Percentiles rank a stretch among this genome's conserved stretches.
Conservation (phyloP, 2,329 filamentous ascomycete species). For the Calonectria multiphialidica region DNA sequence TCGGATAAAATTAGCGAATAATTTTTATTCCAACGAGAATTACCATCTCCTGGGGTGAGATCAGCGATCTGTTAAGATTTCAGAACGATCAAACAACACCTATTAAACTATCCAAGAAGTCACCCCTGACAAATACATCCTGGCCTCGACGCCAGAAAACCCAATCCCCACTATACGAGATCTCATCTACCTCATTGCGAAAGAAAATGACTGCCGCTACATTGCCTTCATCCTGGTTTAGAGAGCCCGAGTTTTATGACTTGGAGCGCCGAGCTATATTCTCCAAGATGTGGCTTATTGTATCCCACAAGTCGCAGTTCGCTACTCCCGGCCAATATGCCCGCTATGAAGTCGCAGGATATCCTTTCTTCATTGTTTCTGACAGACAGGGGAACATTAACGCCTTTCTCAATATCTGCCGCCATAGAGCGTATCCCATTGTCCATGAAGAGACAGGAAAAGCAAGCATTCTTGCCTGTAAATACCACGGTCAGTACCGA, state of each 20-base stretch:
- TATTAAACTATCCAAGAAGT: no score
- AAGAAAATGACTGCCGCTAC: neutral
- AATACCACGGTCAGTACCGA: slow-evolving; percentile 4
- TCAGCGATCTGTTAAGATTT: no score
- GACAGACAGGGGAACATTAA: slow-evolving; percentile 14
- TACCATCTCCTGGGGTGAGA: no score
- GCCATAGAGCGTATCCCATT: slow-evolving; percentile 12
- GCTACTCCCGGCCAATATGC: slow-evolving; percentile 13
- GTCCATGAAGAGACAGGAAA: slow-evolving; percentile 9
- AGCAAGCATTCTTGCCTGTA: slow-evolving; percentile 6
- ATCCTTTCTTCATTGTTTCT: slow-evolving; percentile 12
- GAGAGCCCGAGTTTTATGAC: slow-evolving; percentile 16
- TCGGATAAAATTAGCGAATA: no score
- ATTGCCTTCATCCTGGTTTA: slow-evolving; percentile 13
- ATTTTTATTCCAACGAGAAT: no score
- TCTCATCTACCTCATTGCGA: neutral
- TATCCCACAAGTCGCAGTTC: slow-evolving; percentile 18
- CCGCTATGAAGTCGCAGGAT: slow-evolving; percentile 11
- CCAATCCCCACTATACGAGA: neutral
- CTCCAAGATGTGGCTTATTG: slow-evolving; percentile 13
- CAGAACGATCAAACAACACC: no score
- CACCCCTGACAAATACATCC: no score
- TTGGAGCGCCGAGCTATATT: slow-evolving; percentile 15
- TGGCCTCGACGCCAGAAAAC: no score
- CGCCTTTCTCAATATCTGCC: slow-evolving; percentile 15